Evolutionary conservation across 257 asterid genomes (phyloP), one percentile per base, ranked within the genome.

Genomic region (Gentiana macrophylla): DNA sequence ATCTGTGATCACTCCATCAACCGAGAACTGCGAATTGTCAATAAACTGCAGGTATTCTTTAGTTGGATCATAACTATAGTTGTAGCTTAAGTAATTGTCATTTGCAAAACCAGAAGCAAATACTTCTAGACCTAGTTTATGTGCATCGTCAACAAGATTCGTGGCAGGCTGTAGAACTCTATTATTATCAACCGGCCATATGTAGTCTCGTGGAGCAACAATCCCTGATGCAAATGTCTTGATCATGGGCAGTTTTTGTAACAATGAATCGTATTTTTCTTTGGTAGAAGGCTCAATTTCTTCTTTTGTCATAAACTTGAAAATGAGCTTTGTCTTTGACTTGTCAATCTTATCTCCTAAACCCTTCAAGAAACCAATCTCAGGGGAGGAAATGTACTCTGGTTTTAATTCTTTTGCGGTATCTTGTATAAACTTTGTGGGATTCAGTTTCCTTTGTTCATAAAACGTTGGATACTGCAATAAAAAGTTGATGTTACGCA

Each of bases 351-450:
- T 70, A 8, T 79, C 62, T 49, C 68, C 71, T 2, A 90, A 55
- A 15, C 74, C 49, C 70, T 79, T 86, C 84, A 90, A 71, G 84
- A 90, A 86, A 47, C 77, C 94, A 34, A 90, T 75, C 81, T 90
- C 97, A 1, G 96, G 84, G 11, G 96, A 90, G 13, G 97, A 90
- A 64, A 90, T 74, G 79, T 82, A 86, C 67, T 81, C 86, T 1
- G 92, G 91, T 44, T 62, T 12, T 7, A 50, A 50, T 5, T 63
- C 58, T 11, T 54, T 4, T 49, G 60, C 33, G 0, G 49, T 59
- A n/a, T 68, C 68, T 2, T 72, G 43, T 59, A 89, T 60, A 67
- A n/a, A 81, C 12, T 41, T 12, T 15, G 67, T 72, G 3, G 83
- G 63, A 34, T 53, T 71, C 64, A 84, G 70, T 37, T 80, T 84